Percentiles rank a stretch among this genome's conserved stretches.
Evolutionary conservation across 1,284 basidiomycete genomes (phyloP).

Genomic region (Tremellales sp.): DNA sequence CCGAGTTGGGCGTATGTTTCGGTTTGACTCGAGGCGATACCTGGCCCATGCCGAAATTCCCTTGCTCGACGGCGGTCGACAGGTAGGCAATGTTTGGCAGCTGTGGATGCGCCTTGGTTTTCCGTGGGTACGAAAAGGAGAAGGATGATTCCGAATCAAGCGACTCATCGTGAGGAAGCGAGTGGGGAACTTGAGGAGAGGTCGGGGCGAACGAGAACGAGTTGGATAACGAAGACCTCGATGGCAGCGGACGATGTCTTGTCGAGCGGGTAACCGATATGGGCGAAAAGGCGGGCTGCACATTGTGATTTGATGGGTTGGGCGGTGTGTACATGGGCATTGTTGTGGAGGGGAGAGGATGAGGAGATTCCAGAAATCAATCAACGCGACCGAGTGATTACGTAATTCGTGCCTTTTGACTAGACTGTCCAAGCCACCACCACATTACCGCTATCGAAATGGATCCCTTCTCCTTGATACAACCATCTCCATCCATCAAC

Average conservation of each 20-base stretch:
- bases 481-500: too few species aligned
- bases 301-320: conserved; percentile 14
- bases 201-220: conserved; percentile 78
- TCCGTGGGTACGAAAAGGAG: conserved; percentile 62
- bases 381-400: not conserved
- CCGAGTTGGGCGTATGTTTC: conserved; percentile 3
- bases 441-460: too few species aligned
- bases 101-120: conserved; percentile 54
- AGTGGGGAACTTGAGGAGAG: conserved; percentile 62
- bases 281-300: too few species aligned
- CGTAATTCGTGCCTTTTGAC: not conserved
- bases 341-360: not conserved
- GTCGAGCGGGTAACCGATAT: conserved; percentile 6
- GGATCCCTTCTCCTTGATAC: too few species aligned
- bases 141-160: conserved; percentile 68
- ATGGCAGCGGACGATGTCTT: conserved; percentile 12
- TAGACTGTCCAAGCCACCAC: too few species aligned
- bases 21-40: conserved; percentile 27
- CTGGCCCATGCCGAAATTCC: conserved; percentile 30
- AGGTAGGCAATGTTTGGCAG: conserved; percentile 59
- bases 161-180: conserved; percentile 55
- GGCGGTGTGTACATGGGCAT: conserved; percentile 28
- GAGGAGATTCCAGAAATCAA: not conserved
- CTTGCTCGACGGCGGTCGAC: conserved; percentile 22
- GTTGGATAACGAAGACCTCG: conserved; percentile 54